Evolutionary conservation across 2,329 filamentous ascomycete genomes (phyloP).

Genomic region (Eutypa lata): DNA sequence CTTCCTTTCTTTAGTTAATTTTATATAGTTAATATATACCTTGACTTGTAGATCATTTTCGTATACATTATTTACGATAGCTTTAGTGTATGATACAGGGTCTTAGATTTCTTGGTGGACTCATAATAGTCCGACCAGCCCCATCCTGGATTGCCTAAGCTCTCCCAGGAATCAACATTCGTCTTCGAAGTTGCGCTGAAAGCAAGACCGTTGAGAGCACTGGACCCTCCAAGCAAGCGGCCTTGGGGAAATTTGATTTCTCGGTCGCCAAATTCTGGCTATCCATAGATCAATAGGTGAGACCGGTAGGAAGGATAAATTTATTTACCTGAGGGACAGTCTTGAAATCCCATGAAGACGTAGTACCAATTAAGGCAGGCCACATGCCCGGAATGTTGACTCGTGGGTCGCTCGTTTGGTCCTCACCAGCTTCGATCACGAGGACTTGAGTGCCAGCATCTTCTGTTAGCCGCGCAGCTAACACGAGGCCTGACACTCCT

Average conservation of each 20-base stretch:
- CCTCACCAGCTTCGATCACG: slow-evolving; percentile 6
- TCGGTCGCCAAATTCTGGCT: neutral
- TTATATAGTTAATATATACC: too few relatives aligned
- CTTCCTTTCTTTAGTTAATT: too few relatives aligned
- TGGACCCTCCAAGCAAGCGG: slow-evolving; percentile 20
- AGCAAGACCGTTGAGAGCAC: slow-evolving; percentile 21
- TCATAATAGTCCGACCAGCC: too few relatives aligned
- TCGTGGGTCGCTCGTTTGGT: neutral
- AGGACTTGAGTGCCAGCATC: neutral
- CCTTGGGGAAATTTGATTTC: slow-evolving; percentile 12
- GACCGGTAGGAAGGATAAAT: neutral
- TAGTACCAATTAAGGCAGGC: neutral
- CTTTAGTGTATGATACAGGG: too few relatives aligned
- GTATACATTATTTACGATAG: too few relatives aligned
- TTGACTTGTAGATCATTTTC: too few relatives aligned
- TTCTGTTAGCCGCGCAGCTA: slow-evolving; percentile 4
- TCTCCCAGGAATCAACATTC: slow-evolving; percentile 22
- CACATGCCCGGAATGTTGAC: neutral
- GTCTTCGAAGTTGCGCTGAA: slow-evolving; percentile 16
- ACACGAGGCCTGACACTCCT: slow-evolving; percentile 2
- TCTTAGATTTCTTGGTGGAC: too few relatives aligned
- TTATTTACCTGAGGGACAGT: slow-evolving; percentile 3
- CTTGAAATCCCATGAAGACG: neutral
- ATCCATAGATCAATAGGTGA: neutral
- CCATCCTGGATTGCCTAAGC: slow-evolving; percentile 23